Evolutionary conservation across 1,284 basidiomycete species (phyloP), one percentile per base, ranked within the genome.

Genomic region (Apiotrichum sp.): DNA sequence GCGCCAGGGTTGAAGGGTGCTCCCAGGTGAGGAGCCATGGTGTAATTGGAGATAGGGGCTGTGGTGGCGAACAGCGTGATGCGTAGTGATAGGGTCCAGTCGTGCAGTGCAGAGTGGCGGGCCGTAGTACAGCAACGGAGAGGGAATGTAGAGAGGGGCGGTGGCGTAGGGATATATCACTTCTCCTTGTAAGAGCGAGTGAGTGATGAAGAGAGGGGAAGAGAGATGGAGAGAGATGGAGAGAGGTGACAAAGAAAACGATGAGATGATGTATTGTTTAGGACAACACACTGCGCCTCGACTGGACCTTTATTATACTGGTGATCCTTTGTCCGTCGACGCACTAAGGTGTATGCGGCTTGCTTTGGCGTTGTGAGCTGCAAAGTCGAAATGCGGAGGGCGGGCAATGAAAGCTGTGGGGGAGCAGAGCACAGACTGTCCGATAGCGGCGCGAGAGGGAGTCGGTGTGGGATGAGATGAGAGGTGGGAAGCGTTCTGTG

Each of bases 11-110:
- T 32, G 31, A 41, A 50, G 3, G 48, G 31, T 33, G 48, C 48
- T n/a, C 48, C 48, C 11, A 50, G 31, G 14, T 40, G 48, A 11
- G 48, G 40, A n/a, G 39, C 29, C 48, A 50, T 50, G 8, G 47
- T 29, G 13, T 38, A 38, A 8, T 38, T 7, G 36, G 36, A 8
- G 36, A 38, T 7, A 38, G 36, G 7, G 8, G 36, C 8, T 7
- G 36, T 13, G 36, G 36, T 46, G 43, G 43, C 29, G 43, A 45
- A 32, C 7, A 31, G 22, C 42, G 13, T 33, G 6, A 45, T 9
- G 43, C 33, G 16, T 22, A 33, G 6, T 5, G 29, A 3, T 6
- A 31, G 43, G 31, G 22, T 22, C 22, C 22, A 22, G 22, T 22
- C 22, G 22, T 22, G 22, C 22, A 22, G 22, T 22, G 36, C 36